Base-by-base conservation (phyloP, 2,329 filamentous ascomycete genomes). In the Hypoxylon sp. region DNA sequence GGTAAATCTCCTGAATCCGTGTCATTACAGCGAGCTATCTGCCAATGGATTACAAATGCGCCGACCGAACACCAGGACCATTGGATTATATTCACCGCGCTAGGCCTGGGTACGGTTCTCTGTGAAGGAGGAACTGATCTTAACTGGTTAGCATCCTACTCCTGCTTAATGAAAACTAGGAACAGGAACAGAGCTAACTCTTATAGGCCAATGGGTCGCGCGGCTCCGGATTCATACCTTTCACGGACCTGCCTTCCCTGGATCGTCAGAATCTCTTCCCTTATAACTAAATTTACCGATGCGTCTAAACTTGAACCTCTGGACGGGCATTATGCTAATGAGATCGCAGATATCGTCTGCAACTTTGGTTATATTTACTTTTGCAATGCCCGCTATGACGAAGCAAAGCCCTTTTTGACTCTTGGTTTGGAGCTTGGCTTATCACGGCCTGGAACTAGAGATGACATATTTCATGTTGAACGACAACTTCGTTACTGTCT, bases 301-400 rank as follows among this genome's bases (percentile, higher is more conserved):
- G 5, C 20, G 3, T 11, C 34, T 26, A 16, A 15, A 2, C 20
- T 37, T 16, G 5, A 26, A 26, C 21, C 12, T 17, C 7, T 21
- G 15, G n/a, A 5, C 7, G 34, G 34, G 7, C 7, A 5, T 16
- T 42, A 31, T 31, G 8, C 11, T n/a, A 19, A 11, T 15, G 26
- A 30, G n/a, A 21, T 23, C 8, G 27, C 25, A n/a, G 31, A 7
- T 16, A 31, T 42, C 8, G 11, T 17, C 13, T 15, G 11, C n/a
- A n/a, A 31, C 16, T 42, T 31, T 31, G 38, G 38, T 2, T 31
- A 30, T 13, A 23, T 31, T 8, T 31, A 42, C 12, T 42, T 42
- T 12, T 30, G 26, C 4, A 42, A 30, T 23, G 25, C 26, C 23
- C 26, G 38, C 9, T 19, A 42, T 30, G 20, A 21, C 6, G 36